A percentile compares a stretch with the other conserved stretches of the same genome.
Conservation (phyloP, 371 early-diverging fungal genomes). For the Mucor velutinosus region DNA sequence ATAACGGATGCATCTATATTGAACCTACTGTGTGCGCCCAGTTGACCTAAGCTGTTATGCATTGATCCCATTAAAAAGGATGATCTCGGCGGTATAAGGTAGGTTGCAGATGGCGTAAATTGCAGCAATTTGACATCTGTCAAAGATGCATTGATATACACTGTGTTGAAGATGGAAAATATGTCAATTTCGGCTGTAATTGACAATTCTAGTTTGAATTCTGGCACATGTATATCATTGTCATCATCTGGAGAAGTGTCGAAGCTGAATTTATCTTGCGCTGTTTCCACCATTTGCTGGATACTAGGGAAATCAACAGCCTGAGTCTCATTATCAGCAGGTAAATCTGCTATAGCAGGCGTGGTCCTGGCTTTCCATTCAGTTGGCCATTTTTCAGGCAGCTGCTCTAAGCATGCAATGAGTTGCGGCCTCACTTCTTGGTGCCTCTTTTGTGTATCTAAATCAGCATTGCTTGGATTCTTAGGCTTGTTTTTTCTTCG, state of each 20-base stretch:
- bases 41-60: conserved; percentile 27
- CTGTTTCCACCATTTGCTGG: conserved; percentile 27
- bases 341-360: not conserved
- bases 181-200: conserved; percentile 24
- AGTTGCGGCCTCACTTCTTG: conserved; percentile 20
- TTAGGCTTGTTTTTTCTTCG: conserved; percentile 13
- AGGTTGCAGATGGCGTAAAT: conserved; percentile 22
- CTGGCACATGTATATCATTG: not conserved
- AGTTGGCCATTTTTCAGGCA: conserved; percentile 2
- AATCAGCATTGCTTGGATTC: conserved; percentile 17
- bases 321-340: conserved; percentile 4
- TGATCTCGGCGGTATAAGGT: conserved; percentile 40
- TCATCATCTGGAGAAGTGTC: not conserved
- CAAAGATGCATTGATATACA: conserved; percentile 19
- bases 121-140: conserved; percentile 12
- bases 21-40: conserved; percentile 29
- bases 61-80: conserved; percentile 45
- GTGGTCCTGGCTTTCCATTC: conserved; percentile 5
- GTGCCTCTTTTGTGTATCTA: conserved; percentile 33
- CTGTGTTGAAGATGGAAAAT: conserved; percentile 34
- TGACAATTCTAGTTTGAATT: not conserved
- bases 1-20: not conserved
- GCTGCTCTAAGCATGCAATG: conserved; percentile 9
- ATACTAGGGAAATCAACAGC: conserved; percentile 37
- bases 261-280: conserved; percentile 12